phyloP scores from a whole-genome alignment of 1,139 yeast genomes.

The Taiozyma sp. region DNA sequence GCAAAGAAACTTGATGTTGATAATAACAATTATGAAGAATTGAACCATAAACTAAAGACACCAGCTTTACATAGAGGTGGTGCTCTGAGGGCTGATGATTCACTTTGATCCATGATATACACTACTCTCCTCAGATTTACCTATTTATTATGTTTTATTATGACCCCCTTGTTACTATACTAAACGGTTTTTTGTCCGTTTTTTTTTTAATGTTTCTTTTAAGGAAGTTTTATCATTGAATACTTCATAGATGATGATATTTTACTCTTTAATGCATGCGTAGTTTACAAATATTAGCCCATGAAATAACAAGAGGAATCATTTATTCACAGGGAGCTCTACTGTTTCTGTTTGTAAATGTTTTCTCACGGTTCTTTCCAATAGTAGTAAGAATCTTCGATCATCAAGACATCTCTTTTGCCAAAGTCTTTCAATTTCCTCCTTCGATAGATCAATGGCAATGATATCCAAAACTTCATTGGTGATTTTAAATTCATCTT shows the following conservation, averaged over 20 bases:
- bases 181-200: too few relatives aligned
- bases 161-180: neutral
- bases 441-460: neutral
- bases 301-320: neutral
- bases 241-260: neutral
- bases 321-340: too few relatives aligned
- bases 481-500: neutral
- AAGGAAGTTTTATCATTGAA: neutral
- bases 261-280: neutral
- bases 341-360: neutral
- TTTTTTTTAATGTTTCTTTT: neutral
- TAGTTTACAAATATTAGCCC: neutral
- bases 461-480: neutral
- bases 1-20: conserved; percentile 25
- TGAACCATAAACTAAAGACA: conserved; percentile 21
- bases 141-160: neutral
- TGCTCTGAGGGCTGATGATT: conserved; percentile 6
- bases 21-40: conserved; percentile 18
- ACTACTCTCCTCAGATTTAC: neutral
- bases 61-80: conserved; percentile 28
- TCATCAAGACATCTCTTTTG: neutral
- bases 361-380: neutral
- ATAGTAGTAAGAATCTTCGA: neutral
- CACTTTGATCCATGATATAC: neutral
- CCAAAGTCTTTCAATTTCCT: neutral